A percentile compares a stretch with the other conserved stretches of the same genome.
Conservation (phyloP, 345 rosid genomes). For the Citrus medica region DNA sequence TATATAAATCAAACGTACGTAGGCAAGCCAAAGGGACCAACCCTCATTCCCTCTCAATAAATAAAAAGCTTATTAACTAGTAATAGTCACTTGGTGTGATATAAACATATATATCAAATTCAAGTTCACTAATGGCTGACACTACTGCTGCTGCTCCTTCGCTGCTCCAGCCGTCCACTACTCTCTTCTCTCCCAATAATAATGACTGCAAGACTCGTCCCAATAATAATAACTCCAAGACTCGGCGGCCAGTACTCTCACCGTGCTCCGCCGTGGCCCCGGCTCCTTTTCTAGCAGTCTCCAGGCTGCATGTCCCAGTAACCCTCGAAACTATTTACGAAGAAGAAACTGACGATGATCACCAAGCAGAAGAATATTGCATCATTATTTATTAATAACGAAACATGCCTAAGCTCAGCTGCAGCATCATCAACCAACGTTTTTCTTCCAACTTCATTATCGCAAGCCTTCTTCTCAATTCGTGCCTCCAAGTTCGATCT, state of each 20-base stretch:
- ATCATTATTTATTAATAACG: not conserved
- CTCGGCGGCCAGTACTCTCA: constrained; percentile 8
- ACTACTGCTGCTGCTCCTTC: not conserved
- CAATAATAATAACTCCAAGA: not conserved
- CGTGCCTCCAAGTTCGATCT: no score
- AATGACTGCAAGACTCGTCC: not conserved
- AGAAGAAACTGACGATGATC: constrained; percentile 26
- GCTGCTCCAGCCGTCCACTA: not conserved
- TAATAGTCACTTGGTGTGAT: not conserved
- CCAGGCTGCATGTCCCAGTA: constrained; percentile 10
- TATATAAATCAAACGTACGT: not conserved
- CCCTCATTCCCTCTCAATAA: not conserved
- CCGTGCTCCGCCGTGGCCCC: constrained; percentile 37
- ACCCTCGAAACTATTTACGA: constrained; percentile 32
- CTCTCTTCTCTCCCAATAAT: not conserved
- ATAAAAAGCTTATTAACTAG: not conserved
- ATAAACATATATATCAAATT: no score
- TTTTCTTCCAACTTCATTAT: not conserved
- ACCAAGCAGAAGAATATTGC: constrained; percentile 13
- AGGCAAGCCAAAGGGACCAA: not conserved
- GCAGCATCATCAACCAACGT: not conserved
- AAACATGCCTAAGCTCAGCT: not conserved
- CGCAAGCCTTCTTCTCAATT: not conserved
- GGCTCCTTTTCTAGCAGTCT: constrained; percentile 2
- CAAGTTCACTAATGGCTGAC: constrained; percentile 9